These are phyloP conservation scores for Linderniella brevidens DNA, from an alignment of 257 asterid genomes.

Conservation along the genomic window DNA sequence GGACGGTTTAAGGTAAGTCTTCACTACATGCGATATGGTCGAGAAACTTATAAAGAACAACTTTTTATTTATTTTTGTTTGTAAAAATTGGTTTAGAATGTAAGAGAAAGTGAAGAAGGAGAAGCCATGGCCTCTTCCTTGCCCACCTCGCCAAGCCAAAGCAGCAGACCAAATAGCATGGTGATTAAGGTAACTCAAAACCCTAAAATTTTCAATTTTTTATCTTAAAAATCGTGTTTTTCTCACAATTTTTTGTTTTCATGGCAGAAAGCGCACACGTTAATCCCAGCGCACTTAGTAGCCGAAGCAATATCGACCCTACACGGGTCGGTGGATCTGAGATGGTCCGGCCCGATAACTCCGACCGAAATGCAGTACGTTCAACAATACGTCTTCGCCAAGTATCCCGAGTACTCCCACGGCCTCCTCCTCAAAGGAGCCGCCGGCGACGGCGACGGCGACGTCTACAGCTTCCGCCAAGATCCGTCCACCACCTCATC, in stretches of 20 bases:
- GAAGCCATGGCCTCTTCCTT: conserved; percentile 18
- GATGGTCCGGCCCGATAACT: conserved; percentile 91
- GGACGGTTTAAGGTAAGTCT: too few relatives aligned
- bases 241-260: background rate
- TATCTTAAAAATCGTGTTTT: background rate
- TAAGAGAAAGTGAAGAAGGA: conserved; percentile 17
- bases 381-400: conserved; percentile 57
- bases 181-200: conserved; percentile 41
- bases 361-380: conserved; percentile 66
- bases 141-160: conserved; percentile 29
- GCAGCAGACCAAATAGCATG: conserved; percentile 69
- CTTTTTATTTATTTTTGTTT: background rate
- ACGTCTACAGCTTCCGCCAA: background rate
- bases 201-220: background rate
- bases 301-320: conserved; percentile 86
- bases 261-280: conserved; percentile 52
- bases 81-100: conserved; percentile 12
- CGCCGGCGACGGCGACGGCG: background rate
- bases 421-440: conserved; percentile 31
- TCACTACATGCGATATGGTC: too few relatives aligned
- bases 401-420: conserved; percentile 59
- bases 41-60: too few relatives aligned
- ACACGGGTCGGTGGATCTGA: conserved; percentile 42
- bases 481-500: conserved; percentile 10
- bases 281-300: conserved; percentile 65